Conservation (phyloP, 2,329 filamentous ascomycete species). For the Plectosphaerella cucumerina region DNA sequence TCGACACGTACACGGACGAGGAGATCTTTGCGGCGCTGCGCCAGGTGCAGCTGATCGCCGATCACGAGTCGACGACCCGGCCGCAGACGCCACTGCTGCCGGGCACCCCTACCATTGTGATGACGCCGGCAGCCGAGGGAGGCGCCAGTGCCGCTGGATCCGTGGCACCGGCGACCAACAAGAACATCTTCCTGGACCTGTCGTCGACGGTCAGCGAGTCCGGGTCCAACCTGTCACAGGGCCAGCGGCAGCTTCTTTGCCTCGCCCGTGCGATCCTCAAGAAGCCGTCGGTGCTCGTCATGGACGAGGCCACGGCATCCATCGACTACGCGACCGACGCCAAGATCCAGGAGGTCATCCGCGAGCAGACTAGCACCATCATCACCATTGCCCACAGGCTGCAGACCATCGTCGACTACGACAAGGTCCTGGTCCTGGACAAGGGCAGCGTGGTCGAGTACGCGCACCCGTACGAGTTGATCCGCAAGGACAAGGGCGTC, state of each 20-base stretch:
- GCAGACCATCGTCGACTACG: constrained; percentile 96
- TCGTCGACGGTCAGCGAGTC: constrained; percentile 82
- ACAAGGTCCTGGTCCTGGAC: constrained; percentile 93
- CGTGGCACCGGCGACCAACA: constrained; percentile 63
- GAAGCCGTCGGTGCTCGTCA: constrained; percentile 87
- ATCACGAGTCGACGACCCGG: constrained; percentile 39
- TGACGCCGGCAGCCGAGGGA: constrained; percentile 2
- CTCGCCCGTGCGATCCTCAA: constrained; percentile 91
- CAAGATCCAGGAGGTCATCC: constrained; percentile 95
- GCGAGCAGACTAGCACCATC: constrained; percentile 88
- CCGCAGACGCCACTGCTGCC: constrained; percentile 18
- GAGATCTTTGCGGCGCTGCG: constrained; percentile 83
- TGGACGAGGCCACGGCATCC: constrained; percentile 97
- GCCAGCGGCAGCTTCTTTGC: constrained; percentile 90
- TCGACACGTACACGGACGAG: constrained; percentile 82
- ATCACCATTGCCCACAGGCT: constrained; percentile 95
- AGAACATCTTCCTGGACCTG: constrained; percentile 90
- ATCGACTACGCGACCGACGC: constrained; percentile 95
- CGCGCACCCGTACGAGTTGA: constrained; percentile 81
- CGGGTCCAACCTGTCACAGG: constrained; percentile 90
- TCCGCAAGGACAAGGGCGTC: constrained; percentile 63
- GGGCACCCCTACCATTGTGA: constrained; percentile 7
- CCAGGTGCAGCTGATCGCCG: constrained; percentile 80
- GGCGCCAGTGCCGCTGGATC: constrained; percentile 11
- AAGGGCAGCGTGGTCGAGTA: constrained; percentile 85